Evolutionary conservation across 192 early-diverging fungal species (phyloP).

Genomic region (Podila horticola): DNA sequence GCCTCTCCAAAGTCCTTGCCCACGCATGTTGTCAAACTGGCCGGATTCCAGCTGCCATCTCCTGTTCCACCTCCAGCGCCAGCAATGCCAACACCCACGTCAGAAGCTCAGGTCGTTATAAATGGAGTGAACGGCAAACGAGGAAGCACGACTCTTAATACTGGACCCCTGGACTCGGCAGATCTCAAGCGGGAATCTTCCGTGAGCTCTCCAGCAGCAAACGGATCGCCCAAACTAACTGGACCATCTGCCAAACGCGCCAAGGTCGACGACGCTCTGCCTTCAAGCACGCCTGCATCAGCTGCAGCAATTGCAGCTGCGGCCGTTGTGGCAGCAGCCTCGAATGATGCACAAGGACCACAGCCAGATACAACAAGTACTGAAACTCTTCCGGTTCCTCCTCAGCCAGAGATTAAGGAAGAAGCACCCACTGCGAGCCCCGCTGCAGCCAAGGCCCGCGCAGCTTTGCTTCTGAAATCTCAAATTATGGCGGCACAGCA

Average conservation of each 20-base stretch:
- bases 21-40: constrained; percentile 57
- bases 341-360: background rate
- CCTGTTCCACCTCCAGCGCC: constrained; percentile 13
- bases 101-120: background rate
- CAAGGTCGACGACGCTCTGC: constrained; percentile 21
- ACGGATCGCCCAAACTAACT: constrained; percentile 34
- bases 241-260: constrained; percentile 34
- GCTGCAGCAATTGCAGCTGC: background rate
- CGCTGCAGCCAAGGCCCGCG: background rate
- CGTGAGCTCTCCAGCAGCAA: constrained; percentile 36
- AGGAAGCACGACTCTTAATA: constrained; percentile 3
- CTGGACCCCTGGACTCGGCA: constrained; percentile 1
- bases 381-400: background rate
- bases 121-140: background rate
- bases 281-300: constrained; percentile 2
- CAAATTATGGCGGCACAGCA: constrained; percentile 14
- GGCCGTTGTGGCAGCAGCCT: background rate
- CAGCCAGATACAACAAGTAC: background rate
- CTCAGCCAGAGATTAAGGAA: background rate
- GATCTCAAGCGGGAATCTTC: constrained; percentile 46
- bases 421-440: constrained; percentile 3
- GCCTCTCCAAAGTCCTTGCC: constrained; percentile 31
- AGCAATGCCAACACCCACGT: constrained; percentile 20
- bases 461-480: background rate
- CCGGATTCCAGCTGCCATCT: constrained; percentile 58